These are phyloP conservation scores for Solanum microdontum DNA, from an alignment of 257 asterid genomes.

Conservation along the genomic window DNA sequence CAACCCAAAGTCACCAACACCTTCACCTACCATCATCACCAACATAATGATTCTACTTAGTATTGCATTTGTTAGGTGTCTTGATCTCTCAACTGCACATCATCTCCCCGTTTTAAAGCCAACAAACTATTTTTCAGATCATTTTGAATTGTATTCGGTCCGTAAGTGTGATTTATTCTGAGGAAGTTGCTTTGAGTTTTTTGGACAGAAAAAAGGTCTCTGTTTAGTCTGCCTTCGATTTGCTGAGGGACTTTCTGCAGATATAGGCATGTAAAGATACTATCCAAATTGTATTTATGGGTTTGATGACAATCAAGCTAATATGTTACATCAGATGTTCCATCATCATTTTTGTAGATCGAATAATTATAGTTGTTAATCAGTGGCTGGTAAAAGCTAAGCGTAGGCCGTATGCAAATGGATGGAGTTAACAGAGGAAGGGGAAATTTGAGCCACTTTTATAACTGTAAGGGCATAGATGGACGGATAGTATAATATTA, in stretches of 20 bases:
- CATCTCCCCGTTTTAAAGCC: not conserved
- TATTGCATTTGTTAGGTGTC: not conserved
- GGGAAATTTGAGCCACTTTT: not conserved
- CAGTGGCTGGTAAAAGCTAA: conserved; percentile 30
- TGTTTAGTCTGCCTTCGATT: not conserved
- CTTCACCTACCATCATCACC: not conserved
- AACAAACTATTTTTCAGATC: not conserved
- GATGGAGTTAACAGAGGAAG: not conserved
- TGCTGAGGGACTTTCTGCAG: conserved; percentile 4
- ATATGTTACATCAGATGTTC: conserved; percentile 29
- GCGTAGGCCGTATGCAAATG: conserved; percentile 12
- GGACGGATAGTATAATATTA: not conserved
- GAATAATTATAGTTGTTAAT: conserved; percentile 38
- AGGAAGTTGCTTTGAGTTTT: not conserved
- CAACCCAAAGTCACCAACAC: not conserved
- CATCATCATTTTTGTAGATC: conserved; percentile 23
- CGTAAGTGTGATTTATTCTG: not conserved
- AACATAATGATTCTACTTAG: not conserved
- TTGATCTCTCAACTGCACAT: not conserved
- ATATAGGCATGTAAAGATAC: conserved; percentile 21
- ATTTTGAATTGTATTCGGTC: not conserved
- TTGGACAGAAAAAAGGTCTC: not conserved
- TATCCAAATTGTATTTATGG: conserved; percentile 41
- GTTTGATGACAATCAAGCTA: conserved; percentile 34
- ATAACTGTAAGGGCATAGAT: not conserved